Percentiles rank a stretch among this genome's conserved stretches.
Evolutionary conservation across 2,329 filamentous ascomycete genomes (phyloP).

Genomic region (Calycina marina): DNA sequence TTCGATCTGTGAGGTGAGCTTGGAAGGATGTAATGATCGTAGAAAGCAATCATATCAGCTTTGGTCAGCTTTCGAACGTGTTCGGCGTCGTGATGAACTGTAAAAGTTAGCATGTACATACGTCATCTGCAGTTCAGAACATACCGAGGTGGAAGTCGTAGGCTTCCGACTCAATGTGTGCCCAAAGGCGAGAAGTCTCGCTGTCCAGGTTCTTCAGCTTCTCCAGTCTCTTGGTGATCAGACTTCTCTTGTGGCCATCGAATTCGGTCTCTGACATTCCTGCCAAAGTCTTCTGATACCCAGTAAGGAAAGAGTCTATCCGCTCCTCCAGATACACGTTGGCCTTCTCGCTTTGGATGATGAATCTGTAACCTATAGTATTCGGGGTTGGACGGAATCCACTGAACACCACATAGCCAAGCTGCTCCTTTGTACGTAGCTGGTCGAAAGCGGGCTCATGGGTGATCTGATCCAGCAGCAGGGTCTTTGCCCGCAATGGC

Average conservation of each 20-base stretch:
- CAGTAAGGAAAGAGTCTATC: conserved; percentile 69
- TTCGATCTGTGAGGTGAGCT: conserved; percentile 64
- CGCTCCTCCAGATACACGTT: conserved; percentile 73
- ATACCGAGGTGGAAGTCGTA: conserved; percentile 81
- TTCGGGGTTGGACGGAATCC: conserved; percentile 58
- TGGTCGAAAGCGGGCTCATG: conserved; percentile 93
- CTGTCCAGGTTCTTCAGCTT: conserved; percentile 85
- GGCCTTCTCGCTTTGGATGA: conserved; percentile 85
- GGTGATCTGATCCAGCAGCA: conserved; percentile 77
- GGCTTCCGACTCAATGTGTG: conserved; percentile 69
- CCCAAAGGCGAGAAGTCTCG: conserved; percentile 73
- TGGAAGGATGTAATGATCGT: conserved; percentile 59
- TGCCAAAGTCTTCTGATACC: conserved; percentile 49
- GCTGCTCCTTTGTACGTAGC: conserved; percentile 88
- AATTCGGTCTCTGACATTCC: conserved; percentile 76
- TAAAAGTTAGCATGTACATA: conserved; percentile 1
- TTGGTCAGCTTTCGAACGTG: conserved; percentile 64
- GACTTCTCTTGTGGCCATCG: conserved; percentile 76
- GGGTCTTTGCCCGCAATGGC: conserved; percentile 56
- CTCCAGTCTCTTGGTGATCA: conserved; percentile 76
- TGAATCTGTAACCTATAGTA: conserved; percentile 71
- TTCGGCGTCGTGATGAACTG: conserved; percentile 48
- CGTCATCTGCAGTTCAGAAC: conserved; percentile 19
- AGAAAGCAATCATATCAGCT: conserved; percentile 68
- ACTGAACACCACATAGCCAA: conserved; percentile 92